Percentiles rank a stretch among this genome's conserved stretches.
Conservation (phyloP, 179 eudicot genomes). For the Heliamphora pulchella region DNA sequence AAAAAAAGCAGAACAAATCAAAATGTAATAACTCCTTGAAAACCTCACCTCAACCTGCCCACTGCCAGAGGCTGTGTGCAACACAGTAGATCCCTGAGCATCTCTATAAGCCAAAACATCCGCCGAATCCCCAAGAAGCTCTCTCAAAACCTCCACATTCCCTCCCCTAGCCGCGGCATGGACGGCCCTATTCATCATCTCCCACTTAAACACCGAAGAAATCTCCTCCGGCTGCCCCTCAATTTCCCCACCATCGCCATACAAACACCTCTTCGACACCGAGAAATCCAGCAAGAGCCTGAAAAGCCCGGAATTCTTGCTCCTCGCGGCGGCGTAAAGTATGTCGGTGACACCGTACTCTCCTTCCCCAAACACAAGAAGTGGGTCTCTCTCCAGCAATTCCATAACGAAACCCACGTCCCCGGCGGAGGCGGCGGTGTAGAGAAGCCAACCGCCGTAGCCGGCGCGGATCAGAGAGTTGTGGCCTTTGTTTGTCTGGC, state of each 20-base stretch:
- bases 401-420: constrained; percentile 61
- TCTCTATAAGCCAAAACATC: constrained; percentile 70
- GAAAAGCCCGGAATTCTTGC: constrained; percentile 57
- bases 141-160: constrained; percentile 51
- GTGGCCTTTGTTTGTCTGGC: constrained; percentile 34
- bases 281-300: constrained; percentile 50
- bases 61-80: constrained; percentile 70
- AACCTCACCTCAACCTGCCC: constrained; percentile 66
- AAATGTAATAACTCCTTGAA: not conserved
- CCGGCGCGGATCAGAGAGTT: constrained; percentile 71
- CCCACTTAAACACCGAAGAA: constrained; percentile 31
- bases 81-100: constrained; percentile 53
- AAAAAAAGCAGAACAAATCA: not conserved
- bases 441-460: constrained; percentile 89
- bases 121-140: constrained; percentile 39
- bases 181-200: constrained; percentile 56
- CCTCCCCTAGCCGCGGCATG: constrained; percentile 81
- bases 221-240: constrained; percentile 26
- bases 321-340: constrained; percentile 72
- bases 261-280: constrained; percentile 16
- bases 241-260: constrained; percentile 14
- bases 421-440: constrained; percentile 88
- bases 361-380: constrained; percentile 74
- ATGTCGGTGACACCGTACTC: constrained; percentile 82
- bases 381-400: constrained; percentile 47